Evolutionary conservation across 495 filamentous ascomycete species (phyloP).

Genomic region (Bombardia bombarda): DNA sequence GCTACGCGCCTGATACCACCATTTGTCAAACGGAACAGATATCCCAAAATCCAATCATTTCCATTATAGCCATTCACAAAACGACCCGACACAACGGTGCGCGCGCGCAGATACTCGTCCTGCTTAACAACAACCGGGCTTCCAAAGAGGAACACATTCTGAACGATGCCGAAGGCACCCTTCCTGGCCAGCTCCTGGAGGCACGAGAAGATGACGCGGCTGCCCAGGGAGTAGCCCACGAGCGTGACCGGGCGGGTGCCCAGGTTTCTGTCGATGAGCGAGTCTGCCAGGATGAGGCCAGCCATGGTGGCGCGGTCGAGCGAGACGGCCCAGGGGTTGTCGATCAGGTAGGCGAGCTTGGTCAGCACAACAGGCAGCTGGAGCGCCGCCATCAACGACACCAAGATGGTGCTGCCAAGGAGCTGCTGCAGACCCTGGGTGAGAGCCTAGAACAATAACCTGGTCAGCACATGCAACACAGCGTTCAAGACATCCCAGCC

Average conservation of each 20-base stretch:
- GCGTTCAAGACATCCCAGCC: background rate
- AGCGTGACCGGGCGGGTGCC: conserved; percentile 87
- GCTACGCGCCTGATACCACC: conserved; percentile 88
- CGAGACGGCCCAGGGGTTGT: conserved; percentile 97
- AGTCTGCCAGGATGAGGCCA: conserved; percentile 93
- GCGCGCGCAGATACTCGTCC: conserved; percentile 79
- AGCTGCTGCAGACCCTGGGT: conserved; percentile 96
- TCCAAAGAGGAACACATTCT: conserved; percentile 94
- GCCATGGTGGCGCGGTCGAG: conserved; percentile 80
- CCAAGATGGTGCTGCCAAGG: conserved; percentile 80
- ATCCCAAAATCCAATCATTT: conserved; percentile 97
- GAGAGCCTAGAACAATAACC: conserved; percentile 53
- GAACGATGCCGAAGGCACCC: conserved; percentile 85
- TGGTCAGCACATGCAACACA: conserved; percentile 9
- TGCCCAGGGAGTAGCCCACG: conserved; percentile 92
- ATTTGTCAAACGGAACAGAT: conserved; percentile 89
- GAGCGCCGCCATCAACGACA: conserved; percentile 86
- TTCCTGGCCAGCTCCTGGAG: conserved; percentile 77
- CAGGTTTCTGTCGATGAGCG: conserved; percentile 83
- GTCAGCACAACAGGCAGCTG: conserved; percentile 87
- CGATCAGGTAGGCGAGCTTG: conserved; percentile 93
- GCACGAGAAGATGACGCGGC: conserved; percentile 88
- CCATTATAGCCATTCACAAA: conserved; percentile 93
- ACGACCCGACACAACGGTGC: conserved; percentile 75
- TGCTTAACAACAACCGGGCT: conserved; percentile 85